A percentile compares a stretch with the other conserved stretches of the same genome.
Evolutionary conservation across 768 basidiomycete species (phyloP).

Genomic region (Psilocybe tampanensis): DNA sequence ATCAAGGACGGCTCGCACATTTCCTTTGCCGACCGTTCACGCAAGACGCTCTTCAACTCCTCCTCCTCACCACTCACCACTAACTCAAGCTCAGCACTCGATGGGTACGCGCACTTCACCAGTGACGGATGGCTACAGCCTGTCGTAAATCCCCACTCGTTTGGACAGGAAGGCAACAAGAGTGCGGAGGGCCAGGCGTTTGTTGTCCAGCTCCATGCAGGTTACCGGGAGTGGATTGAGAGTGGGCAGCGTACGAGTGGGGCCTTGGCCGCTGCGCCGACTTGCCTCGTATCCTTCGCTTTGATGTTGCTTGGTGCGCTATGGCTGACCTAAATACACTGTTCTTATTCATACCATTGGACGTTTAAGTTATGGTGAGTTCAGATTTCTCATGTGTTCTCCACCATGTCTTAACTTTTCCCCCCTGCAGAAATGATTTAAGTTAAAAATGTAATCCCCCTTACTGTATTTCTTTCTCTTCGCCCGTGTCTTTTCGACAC

Average conservation of each 20-base stretch:
- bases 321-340: too few species aligned
- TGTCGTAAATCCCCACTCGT: constrained; percentile 73
- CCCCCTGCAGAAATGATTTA: too few species aligned
- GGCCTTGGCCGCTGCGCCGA: not conserved
- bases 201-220: constrained; percentile 72
- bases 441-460: too few species aligned
- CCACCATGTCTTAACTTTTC: too few species aligned
- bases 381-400: too few species aligned
- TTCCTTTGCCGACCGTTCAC: constrained; percentile 57
- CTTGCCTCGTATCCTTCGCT: not conserved
- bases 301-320: not conserved
- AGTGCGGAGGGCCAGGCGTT: constrained; percentile 85
- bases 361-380: too few species aligned
- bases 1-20: constrained; percentile 50
- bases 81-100: constrained; percentile 14
- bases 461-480: too few species aligned
- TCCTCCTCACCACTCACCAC: constrained; percentile 14
- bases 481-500: too few species aligned
- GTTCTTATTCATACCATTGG: too few species aligned
- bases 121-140: constrained; percentile 67
- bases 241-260: constrained; percentile 40
- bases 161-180: constrained; percentile 43
- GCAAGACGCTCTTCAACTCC: constrained; percentile 40
- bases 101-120: constrained; percentile 21
- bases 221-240: constrained; percentile 74